Conservation (phyloP, 1,139 yeast species). For the Casaregolazyma lundiana region DNA sequence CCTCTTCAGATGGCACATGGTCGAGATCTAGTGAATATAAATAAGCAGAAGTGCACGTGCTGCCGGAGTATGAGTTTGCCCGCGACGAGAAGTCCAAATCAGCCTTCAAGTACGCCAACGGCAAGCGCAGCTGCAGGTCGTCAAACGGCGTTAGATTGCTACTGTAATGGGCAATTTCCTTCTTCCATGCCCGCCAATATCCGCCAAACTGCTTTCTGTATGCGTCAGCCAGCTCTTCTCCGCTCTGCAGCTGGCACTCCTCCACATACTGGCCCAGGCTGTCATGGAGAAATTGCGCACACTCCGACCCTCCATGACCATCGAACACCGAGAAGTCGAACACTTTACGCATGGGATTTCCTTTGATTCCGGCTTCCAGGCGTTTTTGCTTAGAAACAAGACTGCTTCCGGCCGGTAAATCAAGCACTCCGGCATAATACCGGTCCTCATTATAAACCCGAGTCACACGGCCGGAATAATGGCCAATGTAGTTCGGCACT, state of each 20-base stretch:
- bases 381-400: constrained; percentile 30
- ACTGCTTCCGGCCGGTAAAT: constrained; percentile 40
- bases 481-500: constrained; percentile 78
- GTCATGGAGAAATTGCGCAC: constrained; percentile 55
- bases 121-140: constrained; percentile 57
- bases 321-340: constrained; percentile 77
- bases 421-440: constrained; percentile 56
- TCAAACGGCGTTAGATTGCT: constrained; percentile 41
- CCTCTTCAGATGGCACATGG: constrained; percentile 11
- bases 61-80: constrained; percentile 49
- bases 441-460: constrained; percentile 78
- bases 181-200: constrained; percentile 80
- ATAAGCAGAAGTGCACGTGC: constrained; percentile 77
- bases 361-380: constrained; percentile 8
- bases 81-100: constrained; percentile 43
- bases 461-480: constrained; percentile 69
- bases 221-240: constrained; percentile 46
- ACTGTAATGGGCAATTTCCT: constrained; percentile 45
- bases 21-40: constrained; percentile 45
- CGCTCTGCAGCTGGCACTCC: constrained; percentile 34
- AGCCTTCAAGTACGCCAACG: constrained; percentile 56
- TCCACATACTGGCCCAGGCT: constrained; percentile 58
- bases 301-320: constrained; percentile 89
- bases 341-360: constrained; percentile 33
- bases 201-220: constrained; percentile 62